phyloP scores from a whole-genome alignment of 2,329 filamentous ascomycete genomes.

The Xylogone sp. region DNA sequence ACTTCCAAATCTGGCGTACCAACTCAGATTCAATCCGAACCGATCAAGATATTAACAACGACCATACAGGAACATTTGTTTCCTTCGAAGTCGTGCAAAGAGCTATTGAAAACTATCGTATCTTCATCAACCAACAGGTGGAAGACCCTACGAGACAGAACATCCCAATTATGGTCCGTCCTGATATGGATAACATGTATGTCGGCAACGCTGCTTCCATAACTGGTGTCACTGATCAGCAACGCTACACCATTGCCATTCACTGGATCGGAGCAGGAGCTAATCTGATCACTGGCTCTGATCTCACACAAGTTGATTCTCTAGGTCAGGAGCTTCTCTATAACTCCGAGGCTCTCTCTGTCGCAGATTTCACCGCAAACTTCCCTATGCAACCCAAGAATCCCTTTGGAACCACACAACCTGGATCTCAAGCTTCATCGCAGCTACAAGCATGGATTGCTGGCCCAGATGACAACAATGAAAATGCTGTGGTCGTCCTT shows the following conservation, averaged over 20 bases:
- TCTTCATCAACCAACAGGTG: not conserved
- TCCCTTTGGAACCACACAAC: not conserved
- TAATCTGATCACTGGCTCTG: not conserved
- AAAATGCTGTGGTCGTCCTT: not conserved
- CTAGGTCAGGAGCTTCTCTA: not conserved
- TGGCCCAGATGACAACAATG: not conserved
- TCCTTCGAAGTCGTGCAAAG: not conserved
- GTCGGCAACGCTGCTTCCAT: not conserved
- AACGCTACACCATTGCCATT: not conserved
- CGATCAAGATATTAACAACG: not conserved
- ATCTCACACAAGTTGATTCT: not conserved
- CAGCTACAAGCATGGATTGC: conserved; percentile 1
- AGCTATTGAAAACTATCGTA: not conserved
- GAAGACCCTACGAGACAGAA: not conserved
- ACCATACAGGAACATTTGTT: conserved; percentile 7
- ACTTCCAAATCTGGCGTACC: not conserved
- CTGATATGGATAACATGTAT: conserved; percentile 1
- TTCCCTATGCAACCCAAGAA: not conserved
- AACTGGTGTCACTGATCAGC: not conserved
- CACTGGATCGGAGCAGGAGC: conserved; percentile 1
- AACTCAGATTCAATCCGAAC: not conserved
- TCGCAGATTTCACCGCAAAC: not conserved
- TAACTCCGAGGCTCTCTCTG: not conserved
- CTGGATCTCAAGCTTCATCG: not conserved
- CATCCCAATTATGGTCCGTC: not conserved